Evolutionary conservation across 257 asterid genomes (phyloP), one percentile per base, ranked within the genome.

Genomic region (Capsicum baccatum): DNA sequence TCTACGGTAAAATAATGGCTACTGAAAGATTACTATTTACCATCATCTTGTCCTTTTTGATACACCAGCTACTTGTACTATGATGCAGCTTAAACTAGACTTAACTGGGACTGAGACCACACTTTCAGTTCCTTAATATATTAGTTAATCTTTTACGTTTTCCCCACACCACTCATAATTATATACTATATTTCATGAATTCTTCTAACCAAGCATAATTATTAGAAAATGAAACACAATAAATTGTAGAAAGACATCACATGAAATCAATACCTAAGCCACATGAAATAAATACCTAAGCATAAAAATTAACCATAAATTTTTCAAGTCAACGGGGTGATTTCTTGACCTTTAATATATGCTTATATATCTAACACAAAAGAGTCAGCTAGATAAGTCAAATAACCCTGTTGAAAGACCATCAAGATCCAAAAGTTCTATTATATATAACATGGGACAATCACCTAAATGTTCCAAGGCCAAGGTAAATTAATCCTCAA

Each of bases 211-310:
- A 26, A 26, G 33, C 33, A 26, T 26, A 26, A 26, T 26, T 26
- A 26, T 26, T 26, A 26, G 33, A 26, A 26, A 26, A 26, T 26
- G 33, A 26, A 26, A 26, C 2, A 26, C 1, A 26, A 26, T 26
- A 26, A 26, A 26, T 26, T 26, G 2, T 26, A 26, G 33, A 26
- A 26, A 26, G 33, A 26, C 33, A 26, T 26, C 33, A 26, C 33
- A 26, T 26, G 33, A 26, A 26, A 26, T 26, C 33, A 26, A 26
- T 26, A 26, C 33, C 33, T 26, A 26, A 26, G 33, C 33, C 17
- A 67, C 13, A 19, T 35, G 19, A 88, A 3, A 85, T 39, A 33
- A 69, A 69, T 69, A 69, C 62, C 80, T 48, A 26, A 26, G 2
- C 33, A 26, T 26, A 26, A 26, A 26, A 26, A 26, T 26, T 70